phyloP scores from a whole-genome alignment of 768 basidiomycete species.

The Lactarius quietus region DNA sequence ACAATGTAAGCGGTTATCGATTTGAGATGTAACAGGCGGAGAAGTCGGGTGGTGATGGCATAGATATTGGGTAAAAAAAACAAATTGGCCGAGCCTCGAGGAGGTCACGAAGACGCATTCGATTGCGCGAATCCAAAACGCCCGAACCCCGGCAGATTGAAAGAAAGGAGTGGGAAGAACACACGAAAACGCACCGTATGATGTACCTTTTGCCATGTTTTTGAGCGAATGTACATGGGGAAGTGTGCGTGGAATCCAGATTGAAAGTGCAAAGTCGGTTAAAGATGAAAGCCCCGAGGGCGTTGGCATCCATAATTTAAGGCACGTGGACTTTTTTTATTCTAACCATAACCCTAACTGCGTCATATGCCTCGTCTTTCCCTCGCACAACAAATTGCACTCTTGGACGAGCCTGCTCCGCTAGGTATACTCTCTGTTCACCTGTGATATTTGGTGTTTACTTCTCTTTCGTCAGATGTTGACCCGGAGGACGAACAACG shows the following conservation, averaged over 20 bases:
- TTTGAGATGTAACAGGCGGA: conserved; percentile 17
- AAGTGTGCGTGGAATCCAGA: conserved; percentile 40
- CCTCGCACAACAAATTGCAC: conserved; percentile 76
- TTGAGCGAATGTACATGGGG: conserved; percentile 42
- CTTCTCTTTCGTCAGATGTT: conserved; percentile 33
- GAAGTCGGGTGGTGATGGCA: conserved; percentile 21
- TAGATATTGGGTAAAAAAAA: conserved; percentile 11
- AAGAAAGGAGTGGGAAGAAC: conserved; percentile 26
- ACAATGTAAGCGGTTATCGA: conserved; percentile 11
- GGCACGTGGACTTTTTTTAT: conserved; percentile 20
- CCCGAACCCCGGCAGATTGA: conserved; percentile 26
- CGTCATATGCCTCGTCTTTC: conserved; percentile 40
- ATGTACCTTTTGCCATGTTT: conserved; percentile 42
- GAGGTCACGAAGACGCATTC: conserved; percentile 19
- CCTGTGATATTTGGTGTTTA: conserved; percentile 12
- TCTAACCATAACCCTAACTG: conserved; percentile 18
- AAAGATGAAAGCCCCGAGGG: conserved; percentile 23
- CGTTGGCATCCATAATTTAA: conserved; percentile 12
- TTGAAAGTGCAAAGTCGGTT: conserved; percentile 28
- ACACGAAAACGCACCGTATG: conserved; percentile 32
- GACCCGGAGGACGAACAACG: conserved; percentile 42
- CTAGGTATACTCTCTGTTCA: conserved; percentile 44
- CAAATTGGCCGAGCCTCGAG: conserved; percentile 23
- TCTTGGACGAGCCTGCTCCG: conserved; percentile 69
- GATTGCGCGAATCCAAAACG: conserved; percentile 15